Evolutionary conservation across 202 grass and related monocot species (phyloP).

Genomic region (Dendrocalamus latiflorus): DNA sequence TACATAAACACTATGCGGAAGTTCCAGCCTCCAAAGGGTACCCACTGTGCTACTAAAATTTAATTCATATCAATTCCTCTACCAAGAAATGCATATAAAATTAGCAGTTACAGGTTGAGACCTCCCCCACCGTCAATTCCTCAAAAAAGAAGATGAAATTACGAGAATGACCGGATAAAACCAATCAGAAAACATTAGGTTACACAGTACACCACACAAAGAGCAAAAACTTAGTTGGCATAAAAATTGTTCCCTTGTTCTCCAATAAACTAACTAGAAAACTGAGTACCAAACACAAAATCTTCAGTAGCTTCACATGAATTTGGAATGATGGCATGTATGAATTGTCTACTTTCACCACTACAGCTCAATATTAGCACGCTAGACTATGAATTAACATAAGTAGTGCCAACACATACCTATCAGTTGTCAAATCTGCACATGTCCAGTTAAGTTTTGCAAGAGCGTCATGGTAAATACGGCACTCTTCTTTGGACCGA

Average conservation of each 20-base stretch:
- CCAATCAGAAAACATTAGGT: not conserved
- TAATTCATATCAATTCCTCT: not conserved
- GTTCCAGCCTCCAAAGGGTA: not conserved
- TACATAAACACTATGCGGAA: not conserved
- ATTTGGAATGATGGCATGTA: not conserved
- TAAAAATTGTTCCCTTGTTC: not conserved
- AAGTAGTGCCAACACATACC: conserved; percentile 37
- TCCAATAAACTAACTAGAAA: not conserved
- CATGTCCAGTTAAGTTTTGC: conserved; percentile 76
- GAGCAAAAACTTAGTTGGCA: not conserved
- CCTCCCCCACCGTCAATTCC: not conserved
- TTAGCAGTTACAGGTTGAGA: not conserved
- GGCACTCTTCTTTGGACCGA: conserved; percentile 85
- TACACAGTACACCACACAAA: not conserved
- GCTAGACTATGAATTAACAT: not conserved
- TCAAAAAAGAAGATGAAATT: not conserved
- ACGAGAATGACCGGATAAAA: not conserved
- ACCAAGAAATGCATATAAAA: not conserved
- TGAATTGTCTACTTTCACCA: not conserved
- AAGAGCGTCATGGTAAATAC: conserved; percentile 77
- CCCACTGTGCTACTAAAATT: not conserved
- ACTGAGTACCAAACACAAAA: not conserved
- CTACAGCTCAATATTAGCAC: not conserved
- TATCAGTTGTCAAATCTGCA: conserved; percentile 59
- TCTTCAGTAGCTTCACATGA: not conserved